Evolutionary conservation across 1,139 yeast genomes (phyloP).

Genomic region (Pichia sp.): DNA sequence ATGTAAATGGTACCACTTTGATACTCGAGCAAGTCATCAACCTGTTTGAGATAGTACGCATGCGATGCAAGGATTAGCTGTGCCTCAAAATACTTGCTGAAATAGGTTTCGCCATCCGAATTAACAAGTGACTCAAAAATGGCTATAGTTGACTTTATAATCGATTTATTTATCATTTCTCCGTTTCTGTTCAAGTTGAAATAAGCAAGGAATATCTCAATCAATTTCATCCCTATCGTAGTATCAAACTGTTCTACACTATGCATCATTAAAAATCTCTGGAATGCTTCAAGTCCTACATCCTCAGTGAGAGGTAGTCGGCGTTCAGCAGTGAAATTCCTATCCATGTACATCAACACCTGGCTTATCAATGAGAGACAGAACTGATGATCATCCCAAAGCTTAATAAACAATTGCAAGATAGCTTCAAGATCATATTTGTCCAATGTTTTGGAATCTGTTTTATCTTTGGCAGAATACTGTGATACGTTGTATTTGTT

Average conservation of each 20-base stretch:
- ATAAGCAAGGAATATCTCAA: constrained; percentile 46
- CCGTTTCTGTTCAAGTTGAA: constrained; percentile 51
- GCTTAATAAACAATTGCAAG: constrained; percentile 39
- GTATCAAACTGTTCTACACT: constrained; percentile 26
- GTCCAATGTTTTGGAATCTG: neutral
- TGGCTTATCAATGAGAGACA: constrained; percentile 81
- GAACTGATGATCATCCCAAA: constrained; percentile 72
- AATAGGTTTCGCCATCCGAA: constrained; percentile 47
- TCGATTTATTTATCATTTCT: constrained; percentile 49
- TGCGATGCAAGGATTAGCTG: constrained; percentile 48
- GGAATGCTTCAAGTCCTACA: constrained; percentile 44
- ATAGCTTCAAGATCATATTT: constrained; percentile 26
- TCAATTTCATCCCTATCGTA: constrained; percentile 46
- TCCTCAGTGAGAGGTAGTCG: constrained; percentile 66
- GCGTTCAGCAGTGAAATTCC: constrained; percentile 75
- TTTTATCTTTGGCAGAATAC: constrained; percentile 3
- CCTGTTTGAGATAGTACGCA: constrained; percentile 44
- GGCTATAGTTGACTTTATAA: constrained; percentile 52
- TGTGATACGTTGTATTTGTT: constrained; percentile 9
- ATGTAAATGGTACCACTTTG: constrained; percentile 50
- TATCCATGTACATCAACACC: constrained; percentile 76
- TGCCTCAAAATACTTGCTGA: constrained; percentile 62
- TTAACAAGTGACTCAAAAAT: constrained; percentile 64
- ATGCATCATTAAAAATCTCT: constrained; percentile 35
- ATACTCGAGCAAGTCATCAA: constrained; percentile 31